Conservation (phyloP, 2,329 filamentous ascomycete species). For the Cercospora brassicicola region DNA sequence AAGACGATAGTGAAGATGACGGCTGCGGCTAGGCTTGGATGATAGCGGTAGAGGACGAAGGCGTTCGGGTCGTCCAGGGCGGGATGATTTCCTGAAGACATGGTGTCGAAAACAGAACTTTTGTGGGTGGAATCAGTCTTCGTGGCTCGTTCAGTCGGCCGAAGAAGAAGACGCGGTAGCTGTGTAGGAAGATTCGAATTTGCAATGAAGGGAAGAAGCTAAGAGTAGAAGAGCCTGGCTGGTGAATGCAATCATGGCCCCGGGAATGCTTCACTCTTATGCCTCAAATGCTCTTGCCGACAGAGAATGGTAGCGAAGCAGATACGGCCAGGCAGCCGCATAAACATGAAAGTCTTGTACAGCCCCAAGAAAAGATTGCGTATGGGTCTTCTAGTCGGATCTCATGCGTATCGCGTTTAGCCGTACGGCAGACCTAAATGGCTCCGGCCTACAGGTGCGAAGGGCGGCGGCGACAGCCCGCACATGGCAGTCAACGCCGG, state of each 20-base stretch:
- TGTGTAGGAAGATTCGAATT: neutral
- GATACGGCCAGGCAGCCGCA: neutral
- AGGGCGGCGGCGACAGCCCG: neutral
- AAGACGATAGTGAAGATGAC: constrained; percentile 38
- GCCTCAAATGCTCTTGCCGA: neutral
- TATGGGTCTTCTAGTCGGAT: neutral
- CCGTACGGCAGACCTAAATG: neutral
- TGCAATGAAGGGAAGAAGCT: neutral
- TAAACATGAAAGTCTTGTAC: neutral
- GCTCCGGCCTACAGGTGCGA: no score
- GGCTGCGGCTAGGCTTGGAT: constrained; percentile 21
- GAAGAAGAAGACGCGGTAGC: rapidly evolving
- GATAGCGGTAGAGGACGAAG: constrained; percentile 18
- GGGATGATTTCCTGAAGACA: neutral
- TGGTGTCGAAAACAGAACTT: neutral
- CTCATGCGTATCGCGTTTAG: neutral
- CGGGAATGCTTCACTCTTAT: neutral
- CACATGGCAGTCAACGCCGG: neutral
- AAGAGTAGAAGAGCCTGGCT: neutral
- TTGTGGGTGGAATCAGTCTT: neutral
- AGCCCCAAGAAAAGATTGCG: neutral
- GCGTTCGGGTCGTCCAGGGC: neutral
- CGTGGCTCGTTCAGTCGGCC: neutral
- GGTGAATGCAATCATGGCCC: neutral
- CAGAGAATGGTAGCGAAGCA: neutral